Evolutionary conservation across 805 yeast species (phyloP).

Genomic region (Wickerhamomyces canadensis): DNA sequence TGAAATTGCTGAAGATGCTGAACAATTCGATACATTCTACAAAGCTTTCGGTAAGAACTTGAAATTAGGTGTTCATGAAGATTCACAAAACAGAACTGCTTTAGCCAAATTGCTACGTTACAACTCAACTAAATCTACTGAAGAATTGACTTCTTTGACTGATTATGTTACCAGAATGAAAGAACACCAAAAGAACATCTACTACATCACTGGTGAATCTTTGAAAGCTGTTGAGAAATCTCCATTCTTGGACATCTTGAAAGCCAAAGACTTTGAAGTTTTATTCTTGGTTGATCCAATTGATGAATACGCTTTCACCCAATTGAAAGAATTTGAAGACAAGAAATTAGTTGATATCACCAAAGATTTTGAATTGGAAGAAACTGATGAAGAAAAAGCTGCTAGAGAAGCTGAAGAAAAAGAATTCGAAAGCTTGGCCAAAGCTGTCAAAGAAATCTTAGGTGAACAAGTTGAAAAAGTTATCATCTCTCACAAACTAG

Average conservation of each 20-base stretch:
- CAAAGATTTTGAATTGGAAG: slow-evolving; percentile 98
- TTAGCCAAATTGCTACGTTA: slow-evolving; percentile 95
- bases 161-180: slow-evolving; percentile 99
- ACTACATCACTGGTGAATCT: slow-evolving; percentile 99
- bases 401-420: slow-evolving; percentile 89
- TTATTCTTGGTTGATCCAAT: slow-evolving; percentile 98
- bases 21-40: slow-evolving; percentile 98
- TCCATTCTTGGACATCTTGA: slow-evolving; percentile 97
- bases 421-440: slow-evolving; percentile 90
- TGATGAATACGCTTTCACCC: slow-evolving; percentile 99
- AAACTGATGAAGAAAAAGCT: slow-evolving; percentile 96
- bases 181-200: slow-evolving; percentile 99
- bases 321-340: slow-evolving; percentile 98
- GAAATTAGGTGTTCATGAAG: slow-evolving; percentile 99
- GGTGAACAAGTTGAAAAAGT: slow-evolving; percentile 99
- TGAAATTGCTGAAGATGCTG: slow-evolving; percentile 98
- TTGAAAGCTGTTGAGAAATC: slow-evolving; percentile 97
- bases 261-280: slow-evolving; percentile 98
- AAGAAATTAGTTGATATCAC: slow-evolving; percentile 98
- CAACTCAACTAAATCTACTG: slow-evolving; percentile 93
- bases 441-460: slow-evolving; percentile 91
- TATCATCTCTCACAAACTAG: slow-evolving; percentile 93
- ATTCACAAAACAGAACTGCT: slow-evolving; percentile 93
- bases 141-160: slow-evolving; percentile 88
- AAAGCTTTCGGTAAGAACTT: slow-evolving; percentile 96